A percentile compares a stretch with the other conserved stretches of the same genome.
Conservation (phyloP, 2,329 filamentous ascomycete species). For the Fusarium musae region DNA sequence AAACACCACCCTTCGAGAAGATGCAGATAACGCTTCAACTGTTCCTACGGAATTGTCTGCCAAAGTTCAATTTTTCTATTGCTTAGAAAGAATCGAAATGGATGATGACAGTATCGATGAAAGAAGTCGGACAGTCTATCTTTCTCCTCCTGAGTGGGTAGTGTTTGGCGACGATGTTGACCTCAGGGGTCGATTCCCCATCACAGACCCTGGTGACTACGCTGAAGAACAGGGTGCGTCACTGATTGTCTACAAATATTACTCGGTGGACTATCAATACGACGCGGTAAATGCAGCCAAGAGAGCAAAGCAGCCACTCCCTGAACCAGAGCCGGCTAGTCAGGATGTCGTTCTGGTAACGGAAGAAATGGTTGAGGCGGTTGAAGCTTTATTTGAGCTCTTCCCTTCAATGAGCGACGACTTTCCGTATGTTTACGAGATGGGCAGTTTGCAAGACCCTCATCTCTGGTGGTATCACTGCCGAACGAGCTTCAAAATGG, state of each 20-base stretch:
- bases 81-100: fast-evolving
- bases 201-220: not conserved
- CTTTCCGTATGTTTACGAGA: not conserved
- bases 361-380: constrained; percentile 6
- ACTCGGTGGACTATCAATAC: not conserved
- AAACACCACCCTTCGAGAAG: not conserved
- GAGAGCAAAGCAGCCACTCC: not conserved
- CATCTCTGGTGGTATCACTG: constrained; percentile 22
- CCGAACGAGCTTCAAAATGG: not conserved
- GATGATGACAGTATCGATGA: not conserved
- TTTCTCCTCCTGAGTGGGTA: constrained; percentile 4
- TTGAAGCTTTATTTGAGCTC: not conserved
- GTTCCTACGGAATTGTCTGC: not conserved
- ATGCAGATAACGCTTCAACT: not conserved
- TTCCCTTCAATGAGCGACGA: not conserved
- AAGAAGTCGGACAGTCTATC: not conserved
- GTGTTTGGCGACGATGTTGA: not conserved
- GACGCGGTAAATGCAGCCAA: not conserved
- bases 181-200: not conserved
- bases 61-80: not conserved
- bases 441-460: not conserved
- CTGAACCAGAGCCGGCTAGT: not conserved
- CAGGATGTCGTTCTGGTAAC: not conserved
- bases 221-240: not conserved
- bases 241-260: not conserved